Evolutionary conservation across 192 early-diverging fungal species (phyloP), one percentile per base, ranked within the genome.

Genomic region (Coemansia sp.): DNA sequence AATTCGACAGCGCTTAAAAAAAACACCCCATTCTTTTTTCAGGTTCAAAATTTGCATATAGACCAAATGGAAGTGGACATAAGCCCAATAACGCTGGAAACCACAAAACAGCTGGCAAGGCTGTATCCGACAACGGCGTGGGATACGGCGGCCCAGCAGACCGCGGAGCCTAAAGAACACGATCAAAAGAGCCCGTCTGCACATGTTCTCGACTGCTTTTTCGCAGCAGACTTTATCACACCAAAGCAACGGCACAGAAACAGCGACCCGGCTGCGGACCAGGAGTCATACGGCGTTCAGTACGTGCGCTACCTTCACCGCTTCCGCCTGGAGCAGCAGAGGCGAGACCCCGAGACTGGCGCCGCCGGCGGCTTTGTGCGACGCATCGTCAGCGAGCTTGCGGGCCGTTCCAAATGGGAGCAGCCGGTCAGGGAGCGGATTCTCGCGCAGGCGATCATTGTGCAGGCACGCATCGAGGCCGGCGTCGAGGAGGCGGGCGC

Each of bases 151-250:
- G 0, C 14, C 22, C 17, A 22, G 20, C 61, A 7, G 36, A 4
- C 4, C 60, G 48, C n/a, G 20, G 20, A 48, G 6, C 11, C 43
- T 7, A 11, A 12, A 14, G n/a, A 48, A 61, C 39, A 55, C 15
- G 34, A 38, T 1, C 22, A 34, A 20, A 22, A 53, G 11, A 39
- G 32, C 14, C 41, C 32, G 22, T 15, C 38, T 8, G 67, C n/a
- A 1, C 43, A 61, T 1, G 62, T 80, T 6, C 64, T 83, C 51
- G 80, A 83, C 37, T 68, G 53, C 4, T 83, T 83, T 36, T 83
- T 77, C 12, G 80, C 80, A 11, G 80, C 80, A 18, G 80, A 83
- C 69, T 83, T 83, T 66, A 67, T 83, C n/a, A 72, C 71, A 17
- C 73, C 67, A 37, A 15, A 51, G 59, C 59, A 61, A 59, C 32